Evolutionary conservation across 2,329 filamentous ascomycete species (phyloP).

Genomic region (Blastomyces emzantsi): DNA sequence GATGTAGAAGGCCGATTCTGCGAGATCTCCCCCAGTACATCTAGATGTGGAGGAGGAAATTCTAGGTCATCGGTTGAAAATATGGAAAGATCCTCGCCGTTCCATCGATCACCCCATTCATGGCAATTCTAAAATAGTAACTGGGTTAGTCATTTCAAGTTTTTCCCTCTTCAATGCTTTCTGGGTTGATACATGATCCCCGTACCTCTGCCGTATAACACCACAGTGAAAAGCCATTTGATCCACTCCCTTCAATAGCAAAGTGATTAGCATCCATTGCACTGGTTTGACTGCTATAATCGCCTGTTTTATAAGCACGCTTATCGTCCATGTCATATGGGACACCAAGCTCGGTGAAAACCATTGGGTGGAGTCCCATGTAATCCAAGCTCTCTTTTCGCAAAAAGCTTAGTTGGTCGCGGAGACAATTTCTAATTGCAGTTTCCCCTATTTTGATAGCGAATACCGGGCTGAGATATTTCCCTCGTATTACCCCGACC

Average conservation of each 20-base stretch:
- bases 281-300: slow-evolving; percentile 84
- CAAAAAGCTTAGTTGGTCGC: slow-evolving; percentile 75
- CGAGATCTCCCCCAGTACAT: slow-evolving; percentile 23
- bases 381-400: slow-evolving; percentile 79
- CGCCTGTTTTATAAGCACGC: slow-evolving; percentile 86
- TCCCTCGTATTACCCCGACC: slow-evolving; percentile 79
- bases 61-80: slow-evolving; percentile 72
- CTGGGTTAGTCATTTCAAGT: neutral
- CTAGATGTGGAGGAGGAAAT: slow-evolving; percentile 31
- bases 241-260: slow-evolving; percentile 71
- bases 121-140: slow-evolving; percentile 62
- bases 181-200: slow-evolving; percentile 21
- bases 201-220: slow-evolving; percentile 64
- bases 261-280: slow-evolving; percentile 96
- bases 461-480: slow-evolving; percentile 80
- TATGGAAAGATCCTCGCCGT: slow-evolving; percentile 92
- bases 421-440: slow-evolving; percentile 88
- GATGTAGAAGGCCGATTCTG: slow-evolving; percentile 32
- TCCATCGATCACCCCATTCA: slow-evolving; percentile 87
- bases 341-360: slow-evolving; percentile 94
- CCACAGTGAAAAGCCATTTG: slow-evolving; percentile 87
- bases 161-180: slow-evolving; percentile 44
- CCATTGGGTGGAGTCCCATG: slow-evolving; percentile 77
- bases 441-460: slow-evolving; percentile 88
- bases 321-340: slow-evolving; percentile 99